Evolutionary conservation across 441 rosid species (phyloP), one percentile per base, ranked within the genome.

Genomic region (Sinapis alba): DNA sequence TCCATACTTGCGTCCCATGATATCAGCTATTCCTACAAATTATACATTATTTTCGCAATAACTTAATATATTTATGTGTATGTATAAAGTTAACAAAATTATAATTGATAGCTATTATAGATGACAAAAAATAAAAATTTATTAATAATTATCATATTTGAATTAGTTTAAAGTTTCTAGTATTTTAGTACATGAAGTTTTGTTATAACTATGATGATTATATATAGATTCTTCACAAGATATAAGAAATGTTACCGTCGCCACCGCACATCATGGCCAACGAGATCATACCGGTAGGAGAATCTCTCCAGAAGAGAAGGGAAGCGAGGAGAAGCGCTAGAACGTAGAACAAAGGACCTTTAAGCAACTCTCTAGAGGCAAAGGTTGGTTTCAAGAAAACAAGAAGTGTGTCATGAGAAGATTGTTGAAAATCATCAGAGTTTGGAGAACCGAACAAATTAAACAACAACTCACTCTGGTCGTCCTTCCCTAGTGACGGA

Each of bases 211-310:
- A 32, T 32, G 38, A 32, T 32, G 2, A 7, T 7, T 32, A 32
- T 2, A 34, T 30, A 16, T 13, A 13, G n/a, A n/a, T n/a, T n/a
- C n/a, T n/a, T n/a, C n/a, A n/a, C 7, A 50, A 77, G 3, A 18
- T 12, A 16, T 23, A 65, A 20, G 57, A 16, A 50, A 7, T 7
- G 2, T 79, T 86, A 94, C 98, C 98, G 78, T 94, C 97, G 41
- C 98, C 98, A 24, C 91, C 97, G 47, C 97, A 92, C 97, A 94
- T 90, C 97, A 94, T 90, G 5, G 94, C 89, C 60, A 94, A 43
- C 0, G 98, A 78, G 67, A 90, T 82, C 59, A 94, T 32, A 32
- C 98, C 98, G 32, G 81, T 62, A 15, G 98, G 97, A 54, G 98
- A 94, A 12, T 89, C 88, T 34, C 97, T 93, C 98, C 98, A 92